Base-by-base conservation (phyloP, 225 moss, liverwort and hornwort species). In the Sphagnum tenellum region DNA sequence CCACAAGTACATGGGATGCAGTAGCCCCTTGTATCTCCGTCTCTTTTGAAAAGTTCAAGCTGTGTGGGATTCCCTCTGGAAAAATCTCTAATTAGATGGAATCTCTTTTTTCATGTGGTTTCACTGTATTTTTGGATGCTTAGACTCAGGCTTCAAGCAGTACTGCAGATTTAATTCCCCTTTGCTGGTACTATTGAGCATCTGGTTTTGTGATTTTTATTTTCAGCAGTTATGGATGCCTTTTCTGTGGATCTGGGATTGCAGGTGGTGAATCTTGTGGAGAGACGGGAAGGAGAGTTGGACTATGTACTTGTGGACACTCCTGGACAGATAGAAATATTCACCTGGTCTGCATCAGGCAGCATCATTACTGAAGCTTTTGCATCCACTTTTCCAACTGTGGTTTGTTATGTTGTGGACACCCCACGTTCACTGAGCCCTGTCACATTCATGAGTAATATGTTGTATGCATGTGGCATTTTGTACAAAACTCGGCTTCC, bases 271-370 rank as follows among this genome's bases (percentile, higher is more conserved):
- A 88, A 83, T 59, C 80, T 96, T 64, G 96, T 96, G 57, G 96
- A 96, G 81, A 81, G 83, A 51, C 79, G 88, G 61, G 92, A 90
- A 56, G 67, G 72, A 5, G 70, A 87, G 69, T 64, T 96, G 13
- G 92, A 96, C 69, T 96, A 96, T 51, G 92, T 96, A 9, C 90
- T 96, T 52, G 89, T 96, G 65, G 96, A 96, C 69, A 96, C 92
- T 45, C 96, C 96, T 5, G 96, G 96, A 61, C 96, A 96, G 68
- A 96, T 96, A 66, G 92, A 96, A 61, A 96, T 96, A 48, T 96
- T 96, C 67, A 96, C 96, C 4, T 96, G 92, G 92, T 96, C 92
- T 49, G 92, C 96, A 4, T 96, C 96, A 9, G 92, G 96, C 65
- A 78, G 90, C 48, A 92, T 96, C 5, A 76, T 96, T 12, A 81